Evolutionary conservation across 345 rosid genomes (phyloP).

Genomic region (Orychophragmus violaceus): DNA sequence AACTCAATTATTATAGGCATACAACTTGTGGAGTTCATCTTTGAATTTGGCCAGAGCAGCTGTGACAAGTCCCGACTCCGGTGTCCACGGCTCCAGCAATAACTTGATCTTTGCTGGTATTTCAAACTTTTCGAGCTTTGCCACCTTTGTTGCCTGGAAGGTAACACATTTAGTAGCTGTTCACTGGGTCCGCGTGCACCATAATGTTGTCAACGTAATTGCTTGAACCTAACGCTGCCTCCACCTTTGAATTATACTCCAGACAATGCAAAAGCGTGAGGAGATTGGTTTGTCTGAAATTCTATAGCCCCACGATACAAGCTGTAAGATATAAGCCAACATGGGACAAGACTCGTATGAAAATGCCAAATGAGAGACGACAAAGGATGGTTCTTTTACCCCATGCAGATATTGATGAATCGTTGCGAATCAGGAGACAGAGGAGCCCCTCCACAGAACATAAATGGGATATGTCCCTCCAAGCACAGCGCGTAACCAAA

Average conservation of each 20-base stretch:
- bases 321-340: slow-evolving; percentile 39
- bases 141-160: slow-evolving; percentile 69
- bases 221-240: slow-evolving; percentile 56
- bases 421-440: slow-evolving; percentile 74
- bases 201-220: slow-evolving; percentile 59
- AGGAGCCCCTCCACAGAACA: slow-evolving; percentile 95
- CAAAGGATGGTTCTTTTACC: slow-evolving; percentile 41
- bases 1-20: slow-evolving; percentile 29
- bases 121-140: slow-evolving; percentile 69
- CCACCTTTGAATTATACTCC: slow-evolving; percentile 77
- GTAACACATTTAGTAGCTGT: slow-evolving; percentile 51
- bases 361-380: too few species aligned
- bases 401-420: slow-evolving; percentile 86
- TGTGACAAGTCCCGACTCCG: slow-evolving; percentile 68
- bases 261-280: background rate
- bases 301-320: slow-evolving; percentile 78
- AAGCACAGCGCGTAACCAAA: slow-evolving; percentile 74
- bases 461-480: slow-evolving; percentile 70
- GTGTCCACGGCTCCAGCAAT: slow-evolving; percentile 74
- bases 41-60: slow-evolving; percentile 57
- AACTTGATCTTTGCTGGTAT: slow-evolving; percentile 65
- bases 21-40: slow-evolving; percentile 58
- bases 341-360: background rate
- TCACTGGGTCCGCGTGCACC: slow-evolving; percentile 65
- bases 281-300: slow-evolving; percentile 50